These are phyloP conservation scores for Paxillus involutus DNA, from an alignment of 768 basidiomycete species.

Conservation along the genomic window DNA sequence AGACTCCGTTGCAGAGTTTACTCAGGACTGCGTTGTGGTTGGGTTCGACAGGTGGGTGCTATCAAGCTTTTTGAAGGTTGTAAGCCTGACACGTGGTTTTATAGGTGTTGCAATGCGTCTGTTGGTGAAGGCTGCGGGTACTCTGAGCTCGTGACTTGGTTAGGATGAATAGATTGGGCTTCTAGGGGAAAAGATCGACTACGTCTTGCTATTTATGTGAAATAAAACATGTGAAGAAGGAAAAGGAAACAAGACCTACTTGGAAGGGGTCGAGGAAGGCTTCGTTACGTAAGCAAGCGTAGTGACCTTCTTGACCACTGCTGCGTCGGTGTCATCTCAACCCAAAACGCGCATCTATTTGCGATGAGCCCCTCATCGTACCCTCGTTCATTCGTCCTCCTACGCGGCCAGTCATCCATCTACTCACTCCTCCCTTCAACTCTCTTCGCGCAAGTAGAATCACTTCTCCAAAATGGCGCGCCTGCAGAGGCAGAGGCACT, in stretches of 20 bases:
- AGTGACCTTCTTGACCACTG: too few species aligned
- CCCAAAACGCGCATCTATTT: neutral
- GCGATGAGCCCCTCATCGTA: constrained; percentile 39
- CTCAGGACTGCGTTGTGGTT: neutral
- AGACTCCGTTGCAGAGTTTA: neutral
- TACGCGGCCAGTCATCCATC: constrained; percentile 59
- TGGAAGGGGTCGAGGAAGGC: too few species aligned
- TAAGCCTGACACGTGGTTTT: neutral
- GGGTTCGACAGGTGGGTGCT: neutral
- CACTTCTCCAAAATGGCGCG: constrained; percentile 61
- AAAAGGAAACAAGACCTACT: too few species aligned
- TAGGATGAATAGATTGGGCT: too few species aligned
- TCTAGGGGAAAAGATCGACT: too few species aligned
- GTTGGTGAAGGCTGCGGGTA: neutral
- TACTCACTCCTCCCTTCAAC: constrained; percentile 71
- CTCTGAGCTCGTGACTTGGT: neutral
- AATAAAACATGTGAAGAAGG: too few species aligned
- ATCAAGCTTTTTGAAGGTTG: neutral
- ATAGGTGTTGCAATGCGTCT: neutral
- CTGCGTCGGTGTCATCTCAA: too few species aligned
- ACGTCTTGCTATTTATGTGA: too few species aligned
- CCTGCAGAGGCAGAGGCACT: constrained; percentile 65
- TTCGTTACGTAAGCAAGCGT: too few species aligned
- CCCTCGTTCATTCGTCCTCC: constrained; percentile 67
- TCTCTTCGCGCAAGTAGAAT: constrained; percentile 69